Base-by-base conservation (phyloP, 2,329 filamentous ascomycete genomes). In the Macrophomina pseudophaseolina region DNA sequence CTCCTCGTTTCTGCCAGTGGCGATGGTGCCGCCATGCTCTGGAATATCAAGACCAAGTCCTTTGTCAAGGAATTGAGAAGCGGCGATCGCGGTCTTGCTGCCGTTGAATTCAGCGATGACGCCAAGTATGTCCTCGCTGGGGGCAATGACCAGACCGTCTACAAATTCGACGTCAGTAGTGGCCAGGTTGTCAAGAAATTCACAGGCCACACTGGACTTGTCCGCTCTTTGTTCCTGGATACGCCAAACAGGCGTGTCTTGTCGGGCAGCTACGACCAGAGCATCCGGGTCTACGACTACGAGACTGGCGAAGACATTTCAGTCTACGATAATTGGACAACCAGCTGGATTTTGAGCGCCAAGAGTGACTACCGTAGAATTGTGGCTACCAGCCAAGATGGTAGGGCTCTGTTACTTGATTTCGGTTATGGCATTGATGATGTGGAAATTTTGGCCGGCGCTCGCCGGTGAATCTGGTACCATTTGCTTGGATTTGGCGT, bases 281-380 rank as follows among this genome's bases (percentile, higher is more conserved):
- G 94, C 73, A 94, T 99, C 76, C 97, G 96, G 76, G 93, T 98
- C 1, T 97, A 93, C 79, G 91, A 97, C 76, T 91, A 95, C 80
- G 88, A 90, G 70, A 90, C 90, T 2, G 94, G 94, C 40, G 83
- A 89, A 54, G 85, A 93, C 71, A 86, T 94, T 68, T 87, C 96
- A 69, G 90, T 93, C 72, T 94, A 97, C 73, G 91, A 93, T n/a
- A 89, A 91, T 71, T 98, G 94, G 93, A 97, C 97, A 67, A 90
- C 91, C 11, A 97, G 93, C 79, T 99, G 95, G 95, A 96, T 99
- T 74, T 82, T 99, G 67, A 94, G 92, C 70, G 95, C 95, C 62
- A 97, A 97, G 84, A 94, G 92, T 69, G 94, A 99, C 76, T 98
- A 98, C 79, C 86, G 94, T 67, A 88, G 95, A 69, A 95, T 99